Evolutionary conservation across 345 rosid species (phyloP), one percentile per base, ranked within the genome.

Genomic region (Leavenworthia alabamica): DNA sequence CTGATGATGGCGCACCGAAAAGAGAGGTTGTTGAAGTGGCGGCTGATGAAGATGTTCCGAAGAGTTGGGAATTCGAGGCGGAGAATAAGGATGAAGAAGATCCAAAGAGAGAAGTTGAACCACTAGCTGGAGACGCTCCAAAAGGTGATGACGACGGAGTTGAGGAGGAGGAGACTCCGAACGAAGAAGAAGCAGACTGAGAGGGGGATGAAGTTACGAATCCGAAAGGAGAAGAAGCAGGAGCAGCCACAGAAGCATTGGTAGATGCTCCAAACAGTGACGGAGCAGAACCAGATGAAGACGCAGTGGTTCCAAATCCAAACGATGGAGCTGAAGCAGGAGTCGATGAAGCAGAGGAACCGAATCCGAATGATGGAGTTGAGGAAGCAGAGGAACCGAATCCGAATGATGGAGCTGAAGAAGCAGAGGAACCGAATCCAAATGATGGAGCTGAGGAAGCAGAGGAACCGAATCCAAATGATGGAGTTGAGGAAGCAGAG

Each of bases 321-420:
- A 69, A 68, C 17, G 64, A 41, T 1, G 67, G 39, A 11, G 62
- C 6, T 6, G 72, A 49, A 33, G 64, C 10, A 2, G 77, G 32
- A 12, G 51, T 13, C 23, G 42, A 40, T 11, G 80, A 12, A 11
- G 80, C 40, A 28, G 77, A 6, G 7, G 77, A 14, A 4, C 79
- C 79, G 50, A 75, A 62, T 20, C 53, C 52, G 8, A 56, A 1
- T 26, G 71, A 41, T 6, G 51, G 51, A 22, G 55, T 50, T 6
- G 24, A 50, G 2, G 39, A 47, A 26, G 53, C 50, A 29, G 76
- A 2, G 8, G 73, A 5, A 3, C 78, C 78, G 39, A 72, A 53
- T 8, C 79, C 81, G 29, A 74, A 58, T 5, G 47, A 52, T 3
- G 75, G 31, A 3, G 84, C n/a, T 9, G 49, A 56, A 4, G 80